Percentiles rank a stretch among this genome's conserved stretches.
Evolutionary conservation across 148 eudicot genomes (phyloP).

Genomic region (Rhododendron mucronatum): DNA sequence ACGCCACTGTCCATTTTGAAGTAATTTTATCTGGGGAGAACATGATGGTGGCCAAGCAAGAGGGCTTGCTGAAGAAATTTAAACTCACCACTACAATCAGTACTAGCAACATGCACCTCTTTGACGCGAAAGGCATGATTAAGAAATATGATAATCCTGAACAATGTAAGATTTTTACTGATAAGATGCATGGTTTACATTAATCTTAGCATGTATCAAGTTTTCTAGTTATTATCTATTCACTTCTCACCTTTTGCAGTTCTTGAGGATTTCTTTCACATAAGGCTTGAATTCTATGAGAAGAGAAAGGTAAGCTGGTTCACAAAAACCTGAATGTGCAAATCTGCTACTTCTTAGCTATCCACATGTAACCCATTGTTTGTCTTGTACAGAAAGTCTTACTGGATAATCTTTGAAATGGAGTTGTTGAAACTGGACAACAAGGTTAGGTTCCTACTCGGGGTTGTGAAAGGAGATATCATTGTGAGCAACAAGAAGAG

Average conservation of each 20-base stretch:
- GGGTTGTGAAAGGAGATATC: constrained; percentile 78
- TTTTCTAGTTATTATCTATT: neutral
- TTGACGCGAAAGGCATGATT: constrained; percentile 66
- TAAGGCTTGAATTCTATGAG: constrained; percentile 59
- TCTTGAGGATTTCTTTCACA: constrained; percentile 64
- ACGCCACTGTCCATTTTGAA: constrained; percentile 40
- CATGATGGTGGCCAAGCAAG: constrained; percentile 54
- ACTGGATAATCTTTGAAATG: constrained; percentile 45
- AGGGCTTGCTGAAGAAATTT: constrained; percentile 87
- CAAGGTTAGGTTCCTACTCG: constrained; percentile 75
- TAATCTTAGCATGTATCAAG: neutral
- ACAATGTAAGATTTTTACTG: constrained; percentile 47
- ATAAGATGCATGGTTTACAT: neutral
- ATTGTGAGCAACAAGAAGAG: constrained; percentile 77
- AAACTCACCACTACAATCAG: constrained; percentile 69
- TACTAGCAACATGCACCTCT: constrained; percentile 95
- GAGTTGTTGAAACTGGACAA: constrained; percentile 64
- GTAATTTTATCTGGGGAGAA: constrained; percentile 41
- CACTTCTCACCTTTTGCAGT: constrained; percentile 38
- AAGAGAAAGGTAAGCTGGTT: constrained; percentile 59
- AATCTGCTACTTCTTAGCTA: neutral
- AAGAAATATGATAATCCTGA: constrained; percentile 80
- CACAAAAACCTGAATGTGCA: neutral
- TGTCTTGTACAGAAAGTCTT: constrained; percentile 38
- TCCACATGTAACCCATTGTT: neutral